These are phyloP conservation scores for Cercospora berteroae DNA, from an alignment of 2,329 filamentous ascomycete genomes.

Conservation along the genomic window DNA sequence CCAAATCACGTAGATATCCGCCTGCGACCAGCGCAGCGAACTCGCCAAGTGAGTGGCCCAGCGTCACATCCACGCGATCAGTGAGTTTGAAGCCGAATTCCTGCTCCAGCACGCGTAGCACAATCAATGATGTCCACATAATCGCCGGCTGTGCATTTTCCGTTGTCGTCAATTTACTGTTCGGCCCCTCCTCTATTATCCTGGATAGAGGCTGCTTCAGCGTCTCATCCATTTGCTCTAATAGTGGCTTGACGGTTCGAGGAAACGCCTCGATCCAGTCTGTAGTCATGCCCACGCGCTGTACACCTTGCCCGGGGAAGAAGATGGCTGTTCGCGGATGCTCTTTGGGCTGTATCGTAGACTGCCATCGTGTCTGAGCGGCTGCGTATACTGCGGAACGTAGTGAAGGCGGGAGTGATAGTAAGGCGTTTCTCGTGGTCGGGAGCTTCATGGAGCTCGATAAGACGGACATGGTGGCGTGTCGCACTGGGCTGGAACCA, in stretches of 20 bases:
- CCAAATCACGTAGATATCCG: conserved; percentile 73
- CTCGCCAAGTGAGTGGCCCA: conserved; percentile 90
- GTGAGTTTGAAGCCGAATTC: conserved; percentile 75
- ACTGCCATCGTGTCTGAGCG: conserved; percentile 27
- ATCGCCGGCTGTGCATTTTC: conserved; percentile 91
- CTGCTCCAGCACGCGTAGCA: conserved; percentile 79
- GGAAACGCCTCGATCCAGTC: conserved; percentile 89
- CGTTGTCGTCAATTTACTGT: conserved; percentile 72
- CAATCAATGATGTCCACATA: conserved; percentile 90
- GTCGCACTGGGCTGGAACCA: neutral
- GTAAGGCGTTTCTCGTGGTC: conserved; percentile 19
- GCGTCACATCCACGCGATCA: conserved; percentile 73
- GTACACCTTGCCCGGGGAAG: conserved; percentile 42
- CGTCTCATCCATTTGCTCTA: conserved; percentile 80
- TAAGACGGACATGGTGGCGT: conserved; percentile 1
- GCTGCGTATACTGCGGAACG: conserved; percentile 31
- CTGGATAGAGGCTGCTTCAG: conserved; percentile 72
- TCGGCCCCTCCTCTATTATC: conserved; percentile 77
- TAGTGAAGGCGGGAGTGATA: conserved; percentile 31
- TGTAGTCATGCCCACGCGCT: conserved; percentile 40
- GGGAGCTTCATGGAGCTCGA: conserved; percentile 6
- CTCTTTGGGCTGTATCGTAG: conserved; percentile 22
- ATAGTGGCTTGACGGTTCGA: conserved; percentile 66
- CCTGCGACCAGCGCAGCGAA: conserved; percentile 87
- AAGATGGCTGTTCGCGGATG: conserved; percentile 40